Base-by-base conservation (phyloP, 352 stramenopile species). In the Pythium periplocum region DNA sequence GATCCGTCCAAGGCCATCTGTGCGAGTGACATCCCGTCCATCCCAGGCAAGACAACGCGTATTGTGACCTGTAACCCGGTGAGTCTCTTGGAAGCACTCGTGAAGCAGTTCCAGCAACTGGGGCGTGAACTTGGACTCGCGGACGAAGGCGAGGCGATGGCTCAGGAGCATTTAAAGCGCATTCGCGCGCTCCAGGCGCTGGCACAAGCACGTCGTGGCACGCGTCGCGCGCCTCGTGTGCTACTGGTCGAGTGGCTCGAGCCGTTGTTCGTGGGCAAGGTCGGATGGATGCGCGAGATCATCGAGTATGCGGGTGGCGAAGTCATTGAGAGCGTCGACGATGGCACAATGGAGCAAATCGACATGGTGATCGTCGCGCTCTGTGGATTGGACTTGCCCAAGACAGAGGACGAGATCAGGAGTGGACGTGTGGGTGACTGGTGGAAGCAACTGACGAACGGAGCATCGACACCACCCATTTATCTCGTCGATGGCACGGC, bases 161-260 rank as follows among this genome's bases (percentile, higher is more conserved):
- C 68, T 12, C 45, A 64, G 35, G 34, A 69, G 5, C 65, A 86
- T 11, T 26, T 55, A 4, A 40, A 57, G 6, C 47, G 55, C 4
- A 46, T 83, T 5, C n/a, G 71, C 26, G 41, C 55, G 30, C 37
- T 83, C 8, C 53, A 73, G 30, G 31, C 48, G 11, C 38, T 66
- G 26, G 67, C 65, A 0, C 38, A 67, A 8, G 10, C 31, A 10
- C 49, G 70, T 0, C 40, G 40, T 34, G 31, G 17, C 1, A 61
- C 61, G 5, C 53, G 59, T 7, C 58, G 47, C n/a, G 49, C 50
- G 36, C 65, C 63, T 1, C 61, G 58, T 6, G 74, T 87, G 51
- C 43, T 86, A 31, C 65, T 90, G 57, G 63, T 90, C 43, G 79
- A 90, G 61, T 90, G 79, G 79, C 66, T 86, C n/a, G 73, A 87